Base-by-base conservation (phyloP, 331 rosid genomes). In the Rhamnella rubrinervis region DNA sequence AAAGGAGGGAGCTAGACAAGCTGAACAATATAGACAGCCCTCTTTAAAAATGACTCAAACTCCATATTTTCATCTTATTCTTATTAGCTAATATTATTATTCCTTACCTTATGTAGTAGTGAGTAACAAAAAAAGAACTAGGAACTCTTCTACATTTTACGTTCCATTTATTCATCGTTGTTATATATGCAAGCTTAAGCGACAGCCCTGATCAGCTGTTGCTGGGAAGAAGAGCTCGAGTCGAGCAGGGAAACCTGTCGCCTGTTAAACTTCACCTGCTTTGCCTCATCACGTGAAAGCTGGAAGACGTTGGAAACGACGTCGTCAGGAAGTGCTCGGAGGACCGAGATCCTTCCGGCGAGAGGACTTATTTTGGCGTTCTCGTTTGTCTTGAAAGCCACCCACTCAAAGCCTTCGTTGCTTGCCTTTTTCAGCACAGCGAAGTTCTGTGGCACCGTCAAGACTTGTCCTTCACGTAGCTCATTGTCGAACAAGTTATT, bases 381-480 rank as follows among this genome's bases (percentile, higher is more conserved):
- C n/a, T 84, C 87, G 37, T 72, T 63, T 0, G 95, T 92, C 86
- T 82, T 87, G 85, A 87, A 87, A 7, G 92, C 12, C 19, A 89
- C 74, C 70, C 86, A 89, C 50, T 39, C 44, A 77, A 89, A 89
- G 44, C 76, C 81, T 26, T 89, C 76, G 21, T 75, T 77, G 44
- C 47, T n/a, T 1, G 95, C 79, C 55, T 55, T 69, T 9, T 78
- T 71, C 4, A 88, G 74, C 15, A 85, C 59, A 0, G 72, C 91
- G 57, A 71, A 87, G 82, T 84, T 81, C 51, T 92, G 97, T 40
- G 96, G 96, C 7, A 92, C 75, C 0, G 76, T 63, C 28, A 89
- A 73, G 11, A 64, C 57, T 40, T 80, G 90, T 0, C 89, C 90
- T 52, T 68, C 66, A 12, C 57, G 63, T 0, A 92, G 63, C 67